Base-by-base conservation (phyloP, 2,329 filamentous ascomycete species). In the Cladosporium phlei region DNA sequence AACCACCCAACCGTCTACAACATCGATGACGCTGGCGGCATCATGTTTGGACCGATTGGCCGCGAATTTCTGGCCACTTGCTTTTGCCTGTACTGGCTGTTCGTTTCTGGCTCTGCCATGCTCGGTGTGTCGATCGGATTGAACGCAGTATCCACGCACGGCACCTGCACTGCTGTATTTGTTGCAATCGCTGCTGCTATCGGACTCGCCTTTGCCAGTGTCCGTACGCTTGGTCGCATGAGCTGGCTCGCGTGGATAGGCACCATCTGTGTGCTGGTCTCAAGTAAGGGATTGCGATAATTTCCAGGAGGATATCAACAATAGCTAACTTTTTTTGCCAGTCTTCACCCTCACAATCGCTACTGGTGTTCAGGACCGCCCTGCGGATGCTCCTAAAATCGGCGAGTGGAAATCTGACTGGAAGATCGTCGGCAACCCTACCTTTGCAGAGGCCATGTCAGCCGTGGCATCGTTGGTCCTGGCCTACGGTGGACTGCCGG, bases 11-110 rank as follows among this genome's bases (percentile, higher is more conserved):
- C 77, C 49, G 75, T 79, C 3, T 78, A 80, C 54, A 73, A 72
- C 40, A 79, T 79, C 64, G 76, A 77, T 33, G 77, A 80, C 52
- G 76, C 75, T 0, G 77, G 77, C 14, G 62, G 61, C 32, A 70
- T 79, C 38, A 65, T 80, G 19, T 77, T 78, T 44, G 77, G 78
- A 8, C 2, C 70, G 68, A 2, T 48, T 73, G 5, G 77, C 0
- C 68, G 74, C 17, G 75, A 76, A 53, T 51, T 77, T 10, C 66
- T 79, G 25, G 68, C 5, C 33, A 60, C 47, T 54, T 29, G 30
- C 11, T 44, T 44, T 24, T 44, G 40, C 16, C 30, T 44, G 10
- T 44, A 44, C 30, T 44, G 40, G 40, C 22, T 44, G 12, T 44
- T 44, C 22, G 40, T 44, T 17, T 44, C 40, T n/a, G 40, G 40